Conservation (phyloP, 2,329 filamentous ascomycete genomes). For the Pseudogymnoascus sp. region DNA sequence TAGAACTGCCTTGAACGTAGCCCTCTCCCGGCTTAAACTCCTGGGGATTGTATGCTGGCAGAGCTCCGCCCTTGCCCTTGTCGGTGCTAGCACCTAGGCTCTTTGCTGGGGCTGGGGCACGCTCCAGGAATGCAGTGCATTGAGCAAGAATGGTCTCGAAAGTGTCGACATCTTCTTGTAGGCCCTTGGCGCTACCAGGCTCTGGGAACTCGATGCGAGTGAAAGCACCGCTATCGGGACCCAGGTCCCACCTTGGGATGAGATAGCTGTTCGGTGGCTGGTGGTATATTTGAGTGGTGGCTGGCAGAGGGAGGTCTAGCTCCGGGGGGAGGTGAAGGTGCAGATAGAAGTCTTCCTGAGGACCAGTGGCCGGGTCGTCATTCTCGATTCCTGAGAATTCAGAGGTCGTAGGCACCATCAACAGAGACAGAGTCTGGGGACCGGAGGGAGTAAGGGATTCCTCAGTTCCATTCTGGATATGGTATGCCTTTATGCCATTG, state of each 20-base stretch:
- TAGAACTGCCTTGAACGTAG: constrained; percentile 58
- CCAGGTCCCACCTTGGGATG: constrained; percentile 91
- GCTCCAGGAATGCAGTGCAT: constrained; percentile 90
- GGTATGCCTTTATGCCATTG: constrained; percentile 81
- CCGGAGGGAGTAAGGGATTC: constrained; percentile 73
- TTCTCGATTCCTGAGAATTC: constrained; percentile 49
- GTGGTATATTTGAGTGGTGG: constrained; percentile 95
- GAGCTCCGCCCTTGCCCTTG: constrained; percentile 23
- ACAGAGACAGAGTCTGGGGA: constrained; percentile 80
- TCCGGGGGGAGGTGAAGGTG: constrained; percentile 92
- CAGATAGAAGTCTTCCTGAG: constrained; percentile 90
- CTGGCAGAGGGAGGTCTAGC: constrained; percentile 85
- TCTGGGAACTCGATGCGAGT: constrained; percentile 85
- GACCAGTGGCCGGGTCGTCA: constrained; percentile 44
- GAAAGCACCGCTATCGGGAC: constrained; percentile 80
- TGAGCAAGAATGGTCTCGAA: constrained; percentile 98
- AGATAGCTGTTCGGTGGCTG: constrained; percentile 88
- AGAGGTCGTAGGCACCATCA: constrained; percentile 91
- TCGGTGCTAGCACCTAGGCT: constrained; percentile 10
- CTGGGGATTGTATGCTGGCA: constrained; percentile 68
- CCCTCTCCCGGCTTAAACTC: constrained; percentile 72
- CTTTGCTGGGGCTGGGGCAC: constrained; percentile 49
- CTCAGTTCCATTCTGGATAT: constrained; percentile 82
- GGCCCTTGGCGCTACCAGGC: constrained; percentile 60
- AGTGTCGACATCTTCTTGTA: constrained; percentile 89